Conservation (phyloP, 2,329 filamentous ascomycete species). For the Talaromyces marneffei region DNA sequence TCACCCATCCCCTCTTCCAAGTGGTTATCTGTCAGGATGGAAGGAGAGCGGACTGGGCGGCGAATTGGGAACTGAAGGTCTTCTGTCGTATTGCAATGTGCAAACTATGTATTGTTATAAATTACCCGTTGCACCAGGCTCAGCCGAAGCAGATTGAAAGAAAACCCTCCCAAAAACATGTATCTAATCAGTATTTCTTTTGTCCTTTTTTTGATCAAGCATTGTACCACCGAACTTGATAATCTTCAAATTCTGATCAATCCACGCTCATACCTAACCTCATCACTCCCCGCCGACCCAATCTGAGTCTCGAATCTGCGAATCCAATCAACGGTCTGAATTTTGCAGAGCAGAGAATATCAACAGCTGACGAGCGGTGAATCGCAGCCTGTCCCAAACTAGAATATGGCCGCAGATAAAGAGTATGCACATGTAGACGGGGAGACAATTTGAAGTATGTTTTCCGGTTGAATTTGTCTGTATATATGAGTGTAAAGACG, state of each 20-base stretch:
- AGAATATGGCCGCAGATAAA: neutral
- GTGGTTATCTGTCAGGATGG: conserved; percentile 19
- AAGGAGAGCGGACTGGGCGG: conserved; percentile 29
- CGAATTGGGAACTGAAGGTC: conserved; percentile 23
- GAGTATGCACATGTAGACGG: neutral
- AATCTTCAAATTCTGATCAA: neutral
- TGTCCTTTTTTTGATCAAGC: no score
- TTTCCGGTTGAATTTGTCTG: neutral
- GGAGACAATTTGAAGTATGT: neutral
- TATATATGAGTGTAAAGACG: no score
- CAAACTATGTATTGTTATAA: conserved; percentile 17
- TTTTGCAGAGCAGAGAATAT: neutral
- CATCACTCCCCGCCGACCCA: neutral
- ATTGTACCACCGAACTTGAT: no score
- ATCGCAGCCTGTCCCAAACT: neutral
- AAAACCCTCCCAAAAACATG: neutral
- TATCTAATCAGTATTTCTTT: no score
- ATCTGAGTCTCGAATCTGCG: neutral
- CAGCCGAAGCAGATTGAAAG: conserved; percentile 13
- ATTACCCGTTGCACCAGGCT: conserved; percentile 13
- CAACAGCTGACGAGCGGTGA: neutral
- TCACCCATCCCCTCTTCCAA: conserved; percentile 18
- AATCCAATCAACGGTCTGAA: neutral
- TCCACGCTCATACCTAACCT: neutral
- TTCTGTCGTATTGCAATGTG: conserved; percentile 19